Base-by-base conservation (phyloP, 177 flowering plant species). In the Vitis hybrid region DNA sequence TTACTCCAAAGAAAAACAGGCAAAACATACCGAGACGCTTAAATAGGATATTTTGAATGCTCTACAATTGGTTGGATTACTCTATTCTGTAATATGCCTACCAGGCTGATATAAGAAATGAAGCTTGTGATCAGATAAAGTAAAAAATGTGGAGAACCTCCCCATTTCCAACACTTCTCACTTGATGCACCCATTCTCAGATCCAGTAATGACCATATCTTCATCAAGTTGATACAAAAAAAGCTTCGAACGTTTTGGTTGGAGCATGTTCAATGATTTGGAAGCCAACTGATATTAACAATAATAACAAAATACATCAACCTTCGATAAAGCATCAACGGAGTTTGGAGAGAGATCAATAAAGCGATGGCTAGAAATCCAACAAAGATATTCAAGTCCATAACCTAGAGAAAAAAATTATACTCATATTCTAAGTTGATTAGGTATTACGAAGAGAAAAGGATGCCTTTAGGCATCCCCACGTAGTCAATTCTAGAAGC, bases 171-270 rank as follows among this genome's bases (percentile, higher is more conserved):
- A 12, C 19, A 48, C 11, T 21, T 54, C 78, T 80, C 66, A 95
- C 99, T 90, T 96, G 78, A 96, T 96, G 58, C 92, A 77, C 60
- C 99, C 99, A 82, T 89, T 94, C 74, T 88, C 97, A 4, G 88
- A 83, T 57, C 92, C 99, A 76, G 91, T 80, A 54, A 96, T 91
- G 30, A 93, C 60, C 65, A 88, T 86, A 62, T 96, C 94, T 84
- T 96, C 99, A 72, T 96, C 98, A 76, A 90, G 87, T 97, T 96
- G 77, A 70, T 1, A 59, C 18, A 58, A 23, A 58, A 8, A 52
- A 23, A 23, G 34, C 2, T 23, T n/a, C 14, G 50, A 30, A 58
- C 3, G 7, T 2, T 56, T 55, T 69, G 32, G 59, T 9, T 26
- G 34, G 23, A 56, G 26, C 51, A 60, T 50, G 49, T n/a, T 62